These are phyloP conservation scores for Lentinus brumalis DNA, from an alignment of 768 basidiomycete genomes.

Conservation along the genomic window DNA sequence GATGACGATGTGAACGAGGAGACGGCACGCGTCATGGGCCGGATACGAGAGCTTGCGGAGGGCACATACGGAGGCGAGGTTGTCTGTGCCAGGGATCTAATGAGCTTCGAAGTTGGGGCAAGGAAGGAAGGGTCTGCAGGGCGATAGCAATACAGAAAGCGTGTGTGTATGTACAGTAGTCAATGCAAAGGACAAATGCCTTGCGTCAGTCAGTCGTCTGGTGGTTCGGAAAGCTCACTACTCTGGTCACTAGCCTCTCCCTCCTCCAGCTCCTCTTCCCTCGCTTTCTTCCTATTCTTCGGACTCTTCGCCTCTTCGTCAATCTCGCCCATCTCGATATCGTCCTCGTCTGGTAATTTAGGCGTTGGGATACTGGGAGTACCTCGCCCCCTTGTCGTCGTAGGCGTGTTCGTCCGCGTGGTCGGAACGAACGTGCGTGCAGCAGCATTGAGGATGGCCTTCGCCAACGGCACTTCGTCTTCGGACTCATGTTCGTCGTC, in stretches of 20 bases:
- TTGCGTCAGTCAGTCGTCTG: conserved; percentile 46
- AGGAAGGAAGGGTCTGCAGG: conserved; percentile 16
- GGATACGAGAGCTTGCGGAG: conserved; percentile 59
- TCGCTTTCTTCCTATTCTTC: conserved; percentile 51
- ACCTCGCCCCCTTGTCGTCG: conserved; percentile 3
- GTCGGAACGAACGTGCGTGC: conserved; percentile 36
- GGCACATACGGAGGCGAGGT: conserved; percentile 56
- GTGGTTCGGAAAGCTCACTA: conserved; percentile 76
- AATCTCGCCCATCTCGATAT: conserved; percentile 93
- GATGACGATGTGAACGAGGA: conserved; percentile 54
- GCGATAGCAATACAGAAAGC: conserved; percentile 21
- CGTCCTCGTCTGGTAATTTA: conserved; percentile 64
- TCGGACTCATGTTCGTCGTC: conserved; percentile 48
- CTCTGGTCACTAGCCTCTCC: conserved; percentile 84
- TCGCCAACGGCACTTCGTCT: conserved; percentile 35
- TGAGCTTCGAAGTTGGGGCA: conserved; percentile 62
- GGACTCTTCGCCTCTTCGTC: conserved; percentile 64
- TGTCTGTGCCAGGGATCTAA: conserved; percentile 72
- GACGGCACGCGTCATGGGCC: conserved; percentile 59
- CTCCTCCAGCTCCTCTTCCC: conserved; percentile 78
- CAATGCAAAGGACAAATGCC: conserved; percentile 12
- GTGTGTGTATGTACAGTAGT: conserved; percentile 11
- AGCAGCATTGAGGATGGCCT: conserved; percentile 34
- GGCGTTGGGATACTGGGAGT: conserved; percentile 16
- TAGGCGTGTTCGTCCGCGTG: conserved; percentile 33